Percentiles rank a stretch among this genome's conserved stretches.
Evolutionary conservation across 2,329 filamentous ascomycete genomes (phyloP).

Genomic region (Colletotrichum tofieldiae): DNA sequence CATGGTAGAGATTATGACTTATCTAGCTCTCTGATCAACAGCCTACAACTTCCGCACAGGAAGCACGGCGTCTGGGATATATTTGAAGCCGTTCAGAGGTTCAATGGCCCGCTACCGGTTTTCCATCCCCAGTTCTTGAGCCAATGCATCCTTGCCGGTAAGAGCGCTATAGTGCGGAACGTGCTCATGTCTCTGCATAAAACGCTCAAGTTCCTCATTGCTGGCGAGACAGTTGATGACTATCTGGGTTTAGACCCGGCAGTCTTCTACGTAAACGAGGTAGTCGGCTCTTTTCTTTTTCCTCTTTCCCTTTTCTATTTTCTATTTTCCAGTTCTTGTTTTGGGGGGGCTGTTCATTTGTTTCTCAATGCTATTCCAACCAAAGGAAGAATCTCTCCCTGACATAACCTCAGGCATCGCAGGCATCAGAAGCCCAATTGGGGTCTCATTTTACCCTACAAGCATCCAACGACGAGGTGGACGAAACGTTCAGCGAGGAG

Average conservation of each 20-base stretch:
- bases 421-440: constrained; percentile 49
- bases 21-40: constrained; percentile 71
- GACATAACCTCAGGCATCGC: constrained; percentile 3
- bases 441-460: constrained; percentile 56
- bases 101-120: constrained; percentile 90
- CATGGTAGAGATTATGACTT: constrained; percentile 83
- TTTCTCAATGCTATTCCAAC: neutral
- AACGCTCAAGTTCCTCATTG: constrained; percentile 85
- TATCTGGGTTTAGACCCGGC: constrained; percentile 78
- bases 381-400: neutral
- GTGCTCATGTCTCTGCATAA: constrained; percentile 82
- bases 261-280: constrained; percentile 67
- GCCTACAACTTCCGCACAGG: constrained; percentile 63
- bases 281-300: constrained; percentile 45
- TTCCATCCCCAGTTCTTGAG: constrained; percentile 94
- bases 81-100: constrained; percentile 84
- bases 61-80: constrained; percentile 75
- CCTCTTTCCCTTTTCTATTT: no score
- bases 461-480: constrained; percentile 63
- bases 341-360: no score
- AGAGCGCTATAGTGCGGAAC: constrained; percentile 78
- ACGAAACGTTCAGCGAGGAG: constrained; percentile 79
- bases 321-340: no score
- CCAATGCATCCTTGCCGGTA: constrained; percentile 88
- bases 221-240: constrained; percentile 85